Evolutionary conservation across 2,329 filamentous ascomycete genomes (phyloP).

Genomic region (Hymenoscyphus salicellus): DNA sequence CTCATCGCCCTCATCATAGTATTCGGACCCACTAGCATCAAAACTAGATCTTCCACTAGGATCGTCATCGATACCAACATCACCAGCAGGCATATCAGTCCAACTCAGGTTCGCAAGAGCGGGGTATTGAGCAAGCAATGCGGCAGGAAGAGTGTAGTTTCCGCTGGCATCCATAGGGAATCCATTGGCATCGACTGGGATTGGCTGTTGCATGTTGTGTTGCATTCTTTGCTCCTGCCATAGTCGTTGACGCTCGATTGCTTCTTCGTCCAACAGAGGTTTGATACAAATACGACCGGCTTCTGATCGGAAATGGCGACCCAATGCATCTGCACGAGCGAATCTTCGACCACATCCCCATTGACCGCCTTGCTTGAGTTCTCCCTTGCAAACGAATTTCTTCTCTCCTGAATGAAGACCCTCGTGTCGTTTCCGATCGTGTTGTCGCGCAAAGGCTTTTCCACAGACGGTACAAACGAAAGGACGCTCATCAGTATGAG

Average conservation of each 20-base stretch:
- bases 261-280: conserved; percentile 92
- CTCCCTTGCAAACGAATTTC: conserved; percentile 95
- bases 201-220: conserved; percentile 59
- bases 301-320: conserved; percentile 91
- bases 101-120: conserved; percentile 89
- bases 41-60: conserved; percentile 78
- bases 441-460: conserved; percentile 95
- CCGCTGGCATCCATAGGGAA: conserved; percentile 56
- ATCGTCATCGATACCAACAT: conserved; percentile 65
- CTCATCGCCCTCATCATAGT: conserved; percentile 72
- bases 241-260: conserved; percentile 71
- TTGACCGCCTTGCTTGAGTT: conserved; percentile 74
- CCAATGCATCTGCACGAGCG: conserved; percentile 89
- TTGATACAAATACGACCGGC: conserved; percentile 96
- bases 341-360: conserved; percentile 96
- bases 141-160: conserved; percentile 74
- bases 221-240: conserved; percentile 72
- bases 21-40: conserved; percentile 66
- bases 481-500: conserved; percentile 93
- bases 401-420: conserved; percentile 95
- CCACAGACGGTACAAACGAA: conserved; percentile 97
- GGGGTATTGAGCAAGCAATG: conserved; percentile 86
- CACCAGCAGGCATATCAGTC: conserved; percentile 66
- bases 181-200: conserved; percentile 59
- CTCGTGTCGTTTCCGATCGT: conserved; percentile 96